Evolutionary conservation across 2,329 filamentous ascomycete species (phyloP).

Genomic region (Hymenoscyphus scutula): DNA sequence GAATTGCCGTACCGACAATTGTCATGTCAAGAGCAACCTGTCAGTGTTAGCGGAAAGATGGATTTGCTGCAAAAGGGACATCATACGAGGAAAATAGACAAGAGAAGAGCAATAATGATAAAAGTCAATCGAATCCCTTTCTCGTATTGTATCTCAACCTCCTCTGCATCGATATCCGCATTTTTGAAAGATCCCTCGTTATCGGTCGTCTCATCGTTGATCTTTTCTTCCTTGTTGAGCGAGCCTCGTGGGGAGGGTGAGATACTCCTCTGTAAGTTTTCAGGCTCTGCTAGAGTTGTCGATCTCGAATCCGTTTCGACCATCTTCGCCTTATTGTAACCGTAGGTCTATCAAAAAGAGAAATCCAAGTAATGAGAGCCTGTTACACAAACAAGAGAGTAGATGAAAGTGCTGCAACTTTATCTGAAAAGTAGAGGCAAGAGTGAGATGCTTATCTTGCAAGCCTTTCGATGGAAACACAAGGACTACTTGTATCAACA

Average conservation of each 20-base stretch:
- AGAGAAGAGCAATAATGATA: conserved; percentile 47
- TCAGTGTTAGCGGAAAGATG: background rate
- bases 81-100: conserved; percentile 47
- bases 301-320: conserved; percentile 23
- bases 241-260: conserved; percentile 21
- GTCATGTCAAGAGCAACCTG: conserved; percentile 43
- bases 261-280: conserved; percentile 23
- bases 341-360: background rate
- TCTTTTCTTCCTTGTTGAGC: conserved; percentile 19
- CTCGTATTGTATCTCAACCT: conserved; percentile 31
- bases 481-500: background rate
- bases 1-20: conserved; percentile 57
- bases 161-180: conserved; percentile 8
- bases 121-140: conserved; percentile 34
- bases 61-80: conserved; percentile 9
- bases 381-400: background rate
- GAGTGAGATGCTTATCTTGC: background rate
- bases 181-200: conserved; percentile 23
- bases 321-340: background rate
- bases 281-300: conserved; percentile 24
- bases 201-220: conserved; percentile 17
- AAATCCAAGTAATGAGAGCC: background rate
- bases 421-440: background rate
- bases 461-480: no score
- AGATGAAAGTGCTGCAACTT: background rate